These are phyloP conservation scores for Phytophthora cryptogea DNA, from an alignment of 352 stramenopile species.

Conservation along the genomic window DNA sequence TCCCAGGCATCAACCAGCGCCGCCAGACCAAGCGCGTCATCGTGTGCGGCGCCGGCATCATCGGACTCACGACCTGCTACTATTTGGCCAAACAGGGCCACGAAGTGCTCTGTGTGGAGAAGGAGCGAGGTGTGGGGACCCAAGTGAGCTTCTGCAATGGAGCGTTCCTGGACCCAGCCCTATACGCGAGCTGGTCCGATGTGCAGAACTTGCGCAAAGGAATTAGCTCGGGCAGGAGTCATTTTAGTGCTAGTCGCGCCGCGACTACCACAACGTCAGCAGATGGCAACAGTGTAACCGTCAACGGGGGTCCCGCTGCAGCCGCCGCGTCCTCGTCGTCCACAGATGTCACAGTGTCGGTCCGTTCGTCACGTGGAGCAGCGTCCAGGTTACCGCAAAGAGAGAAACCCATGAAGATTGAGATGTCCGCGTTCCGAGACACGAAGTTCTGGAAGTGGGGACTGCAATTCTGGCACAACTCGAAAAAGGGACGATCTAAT, in stretches of 20 bases:
- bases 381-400: constrained; percentile 41
- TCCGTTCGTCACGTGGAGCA: constrained; percentile 23
- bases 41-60: constrained; percentile 85
- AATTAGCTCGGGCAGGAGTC: constrained; percentile 11
- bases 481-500: constrained; percentile 74
- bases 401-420: constrained; percentile 84
- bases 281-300: constrained; percentile 44
- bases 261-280: constrained; percentile 23
- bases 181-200: constrained; percentile 86
- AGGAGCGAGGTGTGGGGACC: constrained; percentile 76
- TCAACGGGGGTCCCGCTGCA: constrained; percentile 39
- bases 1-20: constrained; percentile 58
- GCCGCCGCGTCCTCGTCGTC: constrained; percentile 36
- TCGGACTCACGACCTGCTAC: constrained; percentile 85
- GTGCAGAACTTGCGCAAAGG: constrained; percentile 64
- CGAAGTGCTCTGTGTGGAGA: constrained; percentile 87
- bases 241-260: constrained; percentile 12
- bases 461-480: constrained; percentile 84
- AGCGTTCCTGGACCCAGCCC: constrained; percentile 79
- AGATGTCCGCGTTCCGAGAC: constrained; percentile 80
- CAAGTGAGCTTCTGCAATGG: constrained; percentile 85
- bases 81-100: constrained; percentile 86
- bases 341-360: constrained; percentile 29
- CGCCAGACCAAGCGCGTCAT: constrained; percentile 81
- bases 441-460: constrained; percentile 90